phyloP scores from a whole-genome alignment of 116 monocot genomes.

The Zostera marina region DNA sequence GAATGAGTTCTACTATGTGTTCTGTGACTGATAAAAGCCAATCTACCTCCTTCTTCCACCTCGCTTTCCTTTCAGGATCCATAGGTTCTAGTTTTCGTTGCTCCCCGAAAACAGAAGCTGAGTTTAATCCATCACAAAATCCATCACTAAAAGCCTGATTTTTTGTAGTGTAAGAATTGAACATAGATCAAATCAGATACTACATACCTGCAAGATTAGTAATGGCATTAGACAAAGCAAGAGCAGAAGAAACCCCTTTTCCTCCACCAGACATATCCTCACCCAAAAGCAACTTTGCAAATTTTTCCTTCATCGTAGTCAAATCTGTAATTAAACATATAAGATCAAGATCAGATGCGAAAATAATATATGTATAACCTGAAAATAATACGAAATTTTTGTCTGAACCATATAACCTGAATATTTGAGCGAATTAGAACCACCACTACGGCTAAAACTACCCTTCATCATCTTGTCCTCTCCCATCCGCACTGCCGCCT shows the following conservation, averaged over 20 bases:
- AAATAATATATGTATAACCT: too few relatives aligned
- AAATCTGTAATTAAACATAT: constrained; percentile 28
- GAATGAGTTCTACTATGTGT: constrained; percentile 80
- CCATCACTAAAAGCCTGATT: too few relatives aligned
- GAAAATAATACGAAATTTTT: too few relatives aligned
- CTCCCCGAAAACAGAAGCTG: constrained; percentile 90
- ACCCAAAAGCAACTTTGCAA: constrained; percentile 77
- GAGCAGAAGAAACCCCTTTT: constrained; percentile 79
- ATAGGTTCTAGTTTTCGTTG: constrained; percentile 72
- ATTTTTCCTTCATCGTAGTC: constrained; percentile 71
- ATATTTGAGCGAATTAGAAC: too few relatives aligned
- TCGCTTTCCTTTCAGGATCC: constrained; percentile 33
- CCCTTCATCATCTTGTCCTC: neutral
- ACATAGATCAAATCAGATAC: neutral
- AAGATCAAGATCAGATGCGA: too few relatives aligned
- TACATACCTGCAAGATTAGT: constrained; percentile 73
- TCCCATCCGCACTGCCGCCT: neutral
- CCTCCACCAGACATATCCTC: constrained; percentile 93
- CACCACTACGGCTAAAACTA: too few relatives aligned
- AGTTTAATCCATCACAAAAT: neutral
- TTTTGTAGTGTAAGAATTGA: neutral
- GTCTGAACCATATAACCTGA: too few relatives aligned
- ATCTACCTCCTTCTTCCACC: constrained; percentile 71
- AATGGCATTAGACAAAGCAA: constrained; percentile 77
- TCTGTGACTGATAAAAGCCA: constrained; percentile 88